These are phyloP conservation scores for Debaryomyces nepalensis DNA, from an alignment of 1,139 yeast genomes.

Conservation along the genomic window DNA sequence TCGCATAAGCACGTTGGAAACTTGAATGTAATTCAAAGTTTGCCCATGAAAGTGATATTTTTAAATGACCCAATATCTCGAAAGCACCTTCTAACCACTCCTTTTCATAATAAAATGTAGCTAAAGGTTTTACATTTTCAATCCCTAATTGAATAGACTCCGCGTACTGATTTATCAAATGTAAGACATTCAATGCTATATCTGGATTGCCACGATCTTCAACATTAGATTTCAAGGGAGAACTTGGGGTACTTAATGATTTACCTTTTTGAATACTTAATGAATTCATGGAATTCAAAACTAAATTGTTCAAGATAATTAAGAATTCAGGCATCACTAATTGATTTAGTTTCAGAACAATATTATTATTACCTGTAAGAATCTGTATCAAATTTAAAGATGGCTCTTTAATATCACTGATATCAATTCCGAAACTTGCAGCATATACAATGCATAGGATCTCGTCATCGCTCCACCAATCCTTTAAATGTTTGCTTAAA, in stretches of 20 bases:
- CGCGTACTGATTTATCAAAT: constrained; percentile 39
- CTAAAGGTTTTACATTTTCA: constrained; percentile 27
- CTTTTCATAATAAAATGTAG: constrained; percentile 30
- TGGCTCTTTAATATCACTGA: constrained; percentile 10
- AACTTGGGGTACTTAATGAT: constrained; percentile 42
- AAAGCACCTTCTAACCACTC: constrained; percentile 47
- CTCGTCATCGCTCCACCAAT: constrained; percentile 52
- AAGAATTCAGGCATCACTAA: constrained; percentile 46
- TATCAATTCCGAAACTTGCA: constrained; percentile 47
- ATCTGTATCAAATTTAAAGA: constrained; percentile 9
- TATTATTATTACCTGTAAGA: constrained; percentile 1
- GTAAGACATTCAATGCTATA: constrained; percentile 37
- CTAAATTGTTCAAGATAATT: constrained; percentile 44
- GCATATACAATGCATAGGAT: constrained; percentile 39
- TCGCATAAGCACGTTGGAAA: constrained; percentile 29
- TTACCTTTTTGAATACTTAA: constrained; percentile 41
- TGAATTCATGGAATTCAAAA: constrained; percentile 38
- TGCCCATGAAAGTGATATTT: constrained; percentile 33
- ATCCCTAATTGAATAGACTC: constrained; percentile 38
- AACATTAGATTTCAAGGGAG: constrained; percentile 27
- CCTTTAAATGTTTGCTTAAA: constrained; percentile 47
- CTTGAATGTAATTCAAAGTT: constrained; percentile 24
- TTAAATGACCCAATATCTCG: constrained; percentile 43
- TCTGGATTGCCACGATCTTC: constrained; percentile 25
- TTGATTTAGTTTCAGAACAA: constrained; percentile 19